Evolutionary conservation across 805 yeast species (phyloP), one percentile per base, ranked within the genome.

Genomic region (Barnettozyma salicaria): DNA sequence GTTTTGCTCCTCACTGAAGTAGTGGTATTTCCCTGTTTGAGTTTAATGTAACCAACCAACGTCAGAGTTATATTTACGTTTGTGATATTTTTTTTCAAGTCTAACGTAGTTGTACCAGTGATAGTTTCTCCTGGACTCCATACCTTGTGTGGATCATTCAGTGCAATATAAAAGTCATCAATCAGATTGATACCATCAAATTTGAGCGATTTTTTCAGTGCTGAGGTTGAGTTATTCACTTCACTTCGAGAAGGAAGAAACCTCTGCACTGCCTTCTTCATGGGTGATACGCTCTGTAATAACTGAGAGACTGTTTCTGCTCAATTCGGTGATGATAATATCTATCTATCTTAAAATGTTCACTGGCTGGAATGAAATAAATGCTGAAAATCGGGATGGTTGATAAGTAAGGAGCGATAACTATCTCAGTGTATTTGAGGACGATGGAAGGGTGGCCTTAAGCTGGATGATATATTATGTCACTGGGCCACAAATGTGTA

Each of bases 91-190:
- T 70, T 73, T 51, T 72, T 72, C 36, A 80, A 55, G 4, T 72
- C 68, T 11, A 82, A 59, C 1, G 77, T 68, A 10, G 77, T 70
- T 47, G 74, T 78, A 12, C 94, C 94, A 1, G 68, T 59, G 4
- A 85, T 70, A 45, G 70, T 71, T 36, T 86, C 95, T 12, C 90
- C 92, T 0, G 96, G 95, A n/a, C 67, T 62, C 75, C 81, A 86
- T 4, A 72, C 63, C 46, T 74, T 73, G 56, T 85, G 95, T 1
- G 95, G 89, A 37, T 80, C 78, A 43, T 79, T 81, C 31, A 87
- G 64, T 30, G 67, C 67, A 32, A 87, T 77, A 57, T 77, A 82
- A 58, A 85, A 80, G 46, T 83, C 89, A 29, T 67, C 69, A 10
- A 76, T 68, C 9, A 72, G 60, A 30, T 60, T 64, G 32, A 52